Evolutionary conservation across 495 filamentous ascomycete genomes (phyloP).

Genomic region (Trichoderma gamsii): DNA sequence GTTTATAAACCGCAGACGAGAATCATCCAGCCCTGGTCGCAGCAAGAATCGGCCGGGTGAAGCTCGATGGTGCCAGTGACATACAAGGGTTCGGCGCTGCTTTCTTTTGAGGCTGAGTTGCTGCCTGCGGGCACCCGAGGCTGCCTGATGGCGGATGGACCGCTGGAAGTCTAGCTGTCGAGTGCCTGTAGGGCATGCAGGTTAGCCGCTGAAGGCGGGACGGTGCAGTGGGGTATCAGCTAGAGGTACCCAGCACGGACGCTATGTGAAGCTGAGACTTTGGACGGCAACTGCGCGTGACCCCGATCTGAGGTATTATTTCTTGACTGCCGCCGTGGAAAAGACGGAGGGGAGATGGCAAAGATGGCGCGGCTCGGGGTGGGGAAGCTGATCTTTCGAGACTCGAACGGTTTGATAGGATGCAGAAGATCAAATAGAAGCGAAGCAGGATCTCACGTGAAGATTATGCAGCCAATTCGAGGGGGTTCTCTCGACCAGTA

Average conservation of each 20-base stretch:
- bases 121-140: slow-evolving; percentile 14
- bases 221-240: not conserved
- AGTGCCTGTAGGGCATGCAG: not conserved
- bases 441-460: slow-evolving; percentile 15
- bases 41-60: slow-evolving; percentile 1
- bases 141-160: not conserved
- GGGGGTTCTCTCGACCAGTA: not conserved
- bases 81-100: not conserved
- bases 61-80: not conserved
- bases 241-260: not conserved
- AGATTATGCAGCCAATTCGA: not conserved
- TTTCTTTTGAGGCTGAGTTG: slow-evolving; percentile 11
- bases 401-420: too few species aligned
- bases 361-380: not conserved
- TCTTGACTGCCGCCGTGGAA: not conserved
- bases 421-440: slow-evolving; percentile 11
- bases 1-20: not conserved
- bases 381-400: too few species aligned
- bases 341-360: slow-evolving; percentile 17
- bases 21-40: not conserved
- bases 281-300: not conserved
- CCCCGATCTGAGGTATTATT: not conserved
- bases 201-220: too few species aligned
- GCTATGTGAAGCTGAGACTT: not conserved
- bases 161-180: not conserved